Percentiles rank a stretch among this genome's conserved stretches.
Conservation (phyloP, 495 filamentous ascomycete genomes). For the Annulohypoxylon bovei region DNA sequence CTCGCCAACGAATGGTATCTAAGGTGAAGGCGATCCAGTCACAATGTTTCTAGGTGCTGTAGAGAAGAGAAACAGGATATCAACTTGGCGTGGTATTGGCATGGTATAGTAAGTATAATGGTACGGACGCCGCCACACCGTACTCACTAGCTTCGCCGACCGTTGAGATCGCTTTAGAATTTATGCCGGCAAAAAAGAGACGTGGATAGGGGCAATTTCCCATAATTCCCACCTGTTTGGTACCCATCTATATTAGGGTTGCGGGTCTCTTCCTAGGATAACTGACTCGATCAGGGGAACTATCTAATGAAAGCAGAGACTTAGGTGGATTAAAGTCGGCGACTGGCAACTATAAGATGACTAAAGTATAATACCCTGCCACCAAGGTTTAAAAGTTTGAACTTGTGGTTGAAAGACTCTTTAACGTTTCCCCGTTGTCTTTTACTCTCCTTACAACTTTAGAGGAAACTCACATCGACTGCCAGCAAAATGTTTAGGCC, state of each 20-base stretch:
- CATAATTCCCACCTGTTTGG: conserved; percentile 13
- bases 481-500: conserved; percentile 20
- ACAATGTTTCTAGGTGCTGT: neutral
- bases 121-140: conserved; percentile 12
- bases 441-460: neutral
- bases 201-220: conserved; percentile 21
- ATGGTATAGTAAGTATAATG: neutral
- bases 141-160: conserved; percentile 40
- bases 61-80: neutral
- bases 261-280: conserved; percentile 24
- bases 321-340: conserved; percentile 25
- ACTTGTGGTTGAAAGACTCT: neutral
- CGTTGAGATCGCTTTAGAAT: conserved; percentile 25
- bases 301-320: conserved; percentile 11
- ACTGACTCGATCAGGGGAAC: conserved; percentile 1
- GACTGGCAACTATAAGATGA: conserved; percentile 28
- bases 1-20: conserved; percentile 12
- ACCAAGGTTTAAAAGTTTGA: conserved; percentile 6
- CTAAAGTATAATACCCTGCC: conserved; percentile 25
- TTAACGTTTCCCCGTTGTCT: neutral
- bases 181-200: conserved; percentile 4
- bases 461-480: neutral
- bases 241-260: conserved; percentile 17
- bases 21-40: conserved; percentile 13
- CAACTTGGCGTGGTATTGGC: conserved; percentile 21